phyloP scores from a whole-genome alignment of 345 rosid genomes.

The Arabis alpina region DNA sequence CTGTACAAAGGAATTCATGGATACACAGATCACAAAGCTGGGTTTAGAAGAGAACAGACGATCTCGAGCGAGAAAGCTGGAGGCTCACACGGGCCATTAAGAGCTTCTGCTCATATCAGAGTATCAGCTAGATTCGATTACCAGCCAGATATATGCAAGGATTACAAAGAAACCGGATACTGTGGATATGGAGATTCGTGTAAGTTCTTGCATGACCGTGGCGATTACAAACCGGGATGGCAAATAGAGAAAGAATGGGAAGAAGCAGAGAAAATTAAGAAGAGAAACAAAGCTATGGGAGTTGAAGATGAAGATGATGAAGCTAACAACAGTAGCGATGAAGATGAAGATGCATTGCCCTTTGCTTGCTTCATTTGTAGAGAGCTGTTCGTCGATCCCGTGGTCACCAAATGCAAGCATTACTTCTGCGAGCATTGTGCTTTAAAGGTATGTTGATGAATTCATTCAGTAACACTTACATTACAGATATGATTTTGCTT shows the following conservation, averaged over 20 bases:
- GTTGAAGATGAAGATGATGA: conserved; percentile 58
- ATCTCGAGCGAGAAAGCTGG: conserved; percentile 93
- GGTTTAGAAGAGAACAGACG: conserved; percentile 88
- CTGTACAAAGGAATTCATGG: conserved; percentile 80
- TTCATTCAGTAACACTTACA: neutral
- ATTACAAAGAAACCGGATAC: conserved; percentile 92
- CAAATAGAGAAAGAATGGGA: conserved; percentile 93
- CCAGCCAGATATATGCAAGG: conserved; percentile 91
- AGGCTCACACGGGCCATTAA: conserved; percentile 86
- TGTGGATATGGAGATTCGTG: conserved; percentile 95
- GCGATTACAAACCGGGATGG: conserved; percentile 95
- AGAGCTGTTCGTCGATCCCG: conserved; percentile 78
- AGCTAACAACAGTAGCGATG: conserved; percentile 42
- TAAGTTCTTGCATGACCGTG: conserved; percentile 90
- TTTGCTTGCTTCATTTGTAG: conserved; percentile 91
- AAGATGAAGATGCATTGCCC: conserved; percentile 66
- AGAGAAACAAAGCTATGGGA: conserved; percentile 76
- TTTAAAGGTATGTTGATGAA: conserved; percentile 57
- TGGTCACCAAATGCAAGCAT: conserved; percentile 84
- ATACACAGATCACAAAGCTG: conserved; percentile 87
- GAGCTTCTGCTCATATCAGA: conserved; percentile 94
- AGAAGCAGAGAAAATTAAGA: conserved; percentile 82
- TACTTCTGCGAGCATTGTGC: conserved; percentile 97
- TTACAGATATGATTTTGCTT: neutral
- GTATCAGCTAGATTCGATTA: conserved; percentile 91